A percentile compares a stretch with the other conserved stretches of the same genome.
These are phyloP conservation scores for Xylariaceae sp. DNA, from an alignment of 2,329 filamentous ascomycete species.

Conservation along the genomic window DNA sequence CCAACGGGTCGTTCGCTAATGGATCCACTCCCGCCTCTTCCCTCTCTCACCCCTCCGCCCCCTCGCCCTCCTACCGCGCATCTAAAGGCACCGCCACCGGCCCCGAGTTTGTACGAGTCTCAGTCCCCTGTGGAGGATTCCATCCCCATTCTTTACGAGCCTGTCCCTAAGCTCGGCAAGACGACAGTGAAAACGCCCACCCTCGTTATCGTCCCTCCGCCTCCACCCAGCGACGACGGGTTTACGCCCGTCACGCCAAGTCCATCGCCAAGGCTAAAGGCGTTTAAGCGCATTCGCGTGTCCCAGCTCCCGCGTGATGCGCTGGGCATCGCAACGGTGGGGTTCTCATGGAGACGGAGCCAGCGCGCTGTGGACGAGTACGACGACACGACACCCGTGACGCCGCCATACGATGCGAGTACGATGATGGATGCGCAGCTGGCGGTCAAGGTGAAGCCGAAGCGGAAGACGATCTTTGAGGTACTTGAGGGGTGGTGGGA, in stretches of 20 bases:
- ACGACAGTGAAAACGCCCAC: slow-evolving; percentile 9
- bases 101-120: slow-evolving; percentile 9
- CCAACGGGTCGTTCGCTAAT: slow-evolving; percentile 20
- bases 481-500: slow-evolving; percentile 55
- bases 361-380: slow-evolving; percentile 20
- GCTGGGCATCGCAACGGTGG: slow-evolving; percentile 30
- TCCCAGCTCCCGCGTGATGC: slow-evolving; percentile 30
- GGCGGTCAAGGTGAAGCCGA: slow-evolving; percentile 30
- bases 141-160: slow-evolving; percentile 29
- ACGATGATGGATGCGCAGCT: slow-evolving; percentile 11
- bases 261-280: slow-evolving; percentile 22
- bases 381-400: slow-evolving; percentile 27
- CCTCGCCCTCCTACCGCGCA: slow-evolving; percentile 5
- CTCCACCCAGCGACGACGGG: slow-evolving; percentile 27
- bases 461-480: slow-evolving; percentile 46
- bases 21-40: slow-evolving; percentile 5
- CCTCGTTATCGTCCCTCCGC: slow-evolving; percentile 21
- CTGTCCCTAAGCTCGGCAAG: slow-evolving; percentile 17
- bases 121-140: slow-evolving; percentile 24
- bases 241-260: slow-evolving; percentile 31
- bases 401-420: slow-evolving; percentile 14
- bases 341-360: slow-evolving; percentile 21
- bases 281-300: slow-evolving; percentile 20
- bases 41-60: slow-evolving; percentile 1
- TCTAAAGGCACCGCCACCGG: slow-evolving; percentile 5